Evolutionary conservation across 106 monocot species (phyloP), one percentile per base, ranked within the genome.

Genomic region (Allium sativum): DNA sequence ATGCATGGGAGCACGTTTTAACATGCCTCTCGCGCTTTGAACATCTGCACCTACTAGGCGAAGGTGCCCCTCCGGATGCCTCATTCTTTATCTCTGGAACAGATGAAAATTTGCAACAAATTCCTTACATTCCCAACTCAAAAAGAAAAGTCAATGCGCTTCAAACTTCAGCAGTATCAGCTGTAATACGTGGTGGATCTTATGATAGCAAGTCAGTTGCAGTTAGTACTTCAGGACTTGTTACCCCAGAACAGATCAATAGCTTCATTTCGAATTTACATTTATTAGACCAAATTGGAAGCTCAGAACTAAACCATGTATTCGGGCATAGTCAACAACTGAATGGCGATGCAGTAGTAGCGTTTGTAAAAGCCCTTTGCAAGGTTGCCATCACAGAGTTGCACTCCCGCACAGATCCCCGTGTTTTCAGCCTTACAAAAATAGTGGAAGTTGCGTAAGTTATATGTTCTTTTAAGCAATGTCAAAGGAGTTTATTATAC

Each of bases 21-120:
- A 98, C 92, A 67, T 98, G 98, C 59, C 88, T 98, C 64, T 98
- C 98, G 52, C 62, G 98, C 47, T 98, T 98, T 74, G 98, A 98
- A 68, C 84, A 98, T 68, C 65, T 98, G 59, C 98, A 88, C 53
- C 80, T 92, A 10, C 69, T 98, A 31, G 92, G 98, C 53, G 98
- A 98, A 65, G 98, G 98, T 54, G 88, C 88, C 14, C 98, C 92
- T 42, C 73, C 78, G 56, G 98, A 92, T 77, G 91, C 98, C 53
- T 88, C 92, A 42, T 98, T 92, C 72, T 81, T 98, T 58, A 21
- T 22, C 45, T 55, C 66, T 57, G 86, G 83, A 47, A 56, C 72
- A 51, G 88, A 96, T 59, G 87, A 98, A 19, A 88, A 76, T 59
- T 54, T 62, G 62, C 88, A 76, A 50, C 91, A 88, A 59, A 61